A percentile compares a stretch with the other conserved stretches of the same genome.
phyloP scores from a whole-genome alignment of 2,329 filamentous ascomycete species.

The Xylaria sp. region DNA sequence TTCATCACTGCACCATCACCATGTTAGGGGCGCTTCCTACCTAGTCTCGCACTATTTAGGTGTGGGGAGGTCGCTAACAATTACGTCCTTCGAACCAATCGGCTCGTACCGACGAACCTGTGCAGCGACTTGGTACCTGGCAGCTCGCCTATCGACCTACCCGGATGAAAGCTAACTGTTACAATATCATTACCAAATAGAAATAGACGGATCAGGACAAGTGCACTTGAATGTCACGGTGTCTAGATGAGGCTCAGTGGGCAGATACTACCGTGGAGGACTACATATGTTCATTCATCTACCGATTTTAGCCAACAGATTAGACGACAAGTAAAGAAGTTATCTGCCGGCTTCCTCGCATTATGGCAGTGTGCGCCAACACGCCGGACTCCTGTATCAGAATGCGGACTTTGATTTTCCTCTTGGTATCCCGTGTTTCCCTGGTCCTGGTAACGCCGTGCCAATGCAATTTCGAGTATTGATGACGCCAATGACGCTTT shows the following conservation, averaged over 20 bases:
- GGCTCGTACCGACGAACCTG: slow-evolving; percentile 37
- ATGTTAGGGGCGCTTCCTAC: slow-evolving; percentile 29
- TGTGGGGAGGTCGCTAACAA: slow-evolving; percentile 12
- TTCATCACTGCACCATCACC: slow-evolving; percentile 40
- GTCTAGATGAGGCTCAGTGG: slow-evolving; percentile 29
- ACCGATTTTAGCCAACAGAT: neutral
- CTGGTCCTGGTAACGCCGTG: slow-evolving; percentile 41
- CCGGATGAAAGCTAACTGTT: slow-evolving; percentile 4
- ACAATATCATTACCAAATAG: slow-evolving; percentile 34
- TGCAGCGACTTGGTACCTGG: slow-evolving; percentile 14
- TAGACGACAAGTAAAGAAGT: neutral
- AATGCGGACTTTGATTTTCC: slow-evolving; percentile 26
- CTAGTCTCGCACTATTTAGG: neutral
- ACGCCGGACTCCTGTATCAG: slow-evolving; percentile 25
- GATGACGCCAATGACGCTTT: slow-evolving; percentile 31
- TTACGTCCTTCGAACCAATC: slow-evolving; percentile 32
- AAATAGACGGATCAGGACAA: slow-evolving; percentile 22
- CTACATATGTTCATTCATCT: slow-evolving; percentile 17
- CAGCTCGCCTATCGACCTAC: slow-evolving; percentile 29
- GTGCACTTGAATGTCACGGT: slow-evolving; percentile 20
- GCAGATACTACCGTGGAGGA: slow-evolving; percentile 25
- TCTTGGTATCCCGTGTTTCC: slow-evolving; percentile 42
- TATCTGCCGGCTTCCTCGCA: neutral
- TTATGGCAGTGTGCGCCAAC: neutral
- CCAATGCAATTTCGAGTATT: slow-evolving; percentile 39